Base-by-base conservation (phyloP, 2,329 filamentous ascomycete genomes). In the Lecanicillium sp. region DNA sequence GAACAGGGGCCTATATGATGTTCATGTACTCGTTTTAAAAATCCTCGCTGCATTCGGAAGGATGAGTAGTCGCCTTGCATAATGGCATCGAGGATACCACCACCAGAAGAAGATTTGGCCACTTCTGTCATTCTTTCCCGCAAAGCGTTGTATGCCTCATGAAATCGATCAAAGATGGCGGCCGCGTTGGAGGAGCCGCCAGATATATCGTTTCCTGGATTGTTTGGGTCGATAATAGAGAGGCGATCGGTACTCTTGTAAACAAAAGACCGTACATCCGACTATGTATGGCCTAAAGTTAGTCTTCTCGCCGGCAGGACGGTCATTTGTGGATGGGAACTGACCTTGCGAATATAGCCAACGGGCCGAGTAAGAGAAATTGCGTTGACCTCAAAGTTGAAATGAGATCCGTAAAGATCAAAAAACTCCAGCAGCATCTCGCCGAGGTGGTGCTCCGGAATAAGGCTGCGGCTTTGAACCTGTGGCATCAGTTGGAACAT, bases 171-270 rank as follows among this genome's bases (percentile, higher is more conserved):
- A 47, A 85, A 65, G 35, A 95, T 84, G 8, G 74, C 65, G 1
- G 60, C 48, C 7, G 83, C 85, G 47, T 85, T 83, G 33, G 68
- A 73, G 0, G 88, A 92, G 9, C 89, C 89, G 9, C 88, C 88
- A 0, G 92, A 82, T 18, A 98, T 92, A 53, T 98, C 92, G 56
- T 96, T 96, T 18, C 71, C 65, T 0, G 75, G 58, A 42, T 85
- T 84, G 58, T 96, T 95, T 0, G 92, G 92, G 53, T 98, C 92
- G 42, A 95, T 83, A 51, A 98, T 95, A 8, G 83, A 85, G 2
- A 98, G 69, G 2, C 87, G 78, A 36, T 82, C 70, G 12, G 58
- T 60, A 51, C 80, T 80, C 50, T 73, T 75, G 51, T 81, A 77
- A 4, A 67, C 58, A 37, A 79, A 56, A 1, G 53, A 54, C 20